Evolutionary conservation across 2,329 filamentous ascomycete species (phyloP), one percentile per base, ranked within the genome.

Genomic region (Sporothrix luriei): DNA sequence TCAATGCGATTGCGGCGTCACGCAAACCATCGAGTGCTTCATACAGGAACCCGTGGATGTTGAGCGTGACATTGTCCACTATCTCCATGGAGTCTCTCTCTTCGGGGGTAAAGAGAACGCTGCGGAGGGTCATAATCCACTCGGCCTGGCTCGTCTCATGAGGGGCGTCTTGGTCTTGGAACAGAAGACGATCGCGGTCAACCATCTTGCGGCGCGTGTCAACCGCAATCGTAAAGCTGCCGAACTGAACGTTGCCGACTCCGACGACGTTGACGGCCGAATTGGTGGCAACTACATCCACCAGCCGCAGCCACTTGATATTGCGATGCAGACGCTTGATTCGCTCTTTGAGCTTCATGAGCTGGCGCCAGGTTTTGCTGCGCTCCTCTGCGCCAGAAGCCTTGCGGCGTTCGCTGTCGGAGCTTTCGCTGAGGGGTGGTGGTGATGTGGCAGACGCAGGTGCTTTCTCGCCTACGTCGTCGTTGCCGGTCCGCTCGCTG

Each of bases 121-220:
- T 97, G 71, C 92, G 88, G 66, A 94, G 80, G 9, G 91, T 91
- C 75, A 97, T 85, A 73, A 96, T 94, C 94, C 96, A 99, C 82
- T 99, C 96, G 1, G 94, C 94, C 51, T 95, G 93, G 61, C 87
- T 85, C 74, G 91, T 88, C 65, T 88, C 76, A 16, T 78, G 80
- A 43, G 79, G 78, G 33, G 84, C 83, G 55, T 84, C 84, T 73
- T 87, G 84, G 73, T 90, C 86, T 76, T 93, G 92, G 74, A 94
- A 90, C 79, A 97, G 97, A 75, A 97, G 90, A 57, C 93, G 91
- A 71, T 92, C 93, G 68, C 93, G 88, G 77, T 97, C 94, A 40
- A 97, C 92, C 80, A 94, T 94, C 80, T 97, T 96, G 72, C 88
- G 89, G 74, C 96, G 85, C 7, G 95, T 98, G 77, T 99, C 94